Evolutionary conservation across 2,329 filamentous ascomycete genomes (phyloP), one percentile per base, ranked within the genome.

Genomic region (Trichoderma afroharzianum): DNA sequence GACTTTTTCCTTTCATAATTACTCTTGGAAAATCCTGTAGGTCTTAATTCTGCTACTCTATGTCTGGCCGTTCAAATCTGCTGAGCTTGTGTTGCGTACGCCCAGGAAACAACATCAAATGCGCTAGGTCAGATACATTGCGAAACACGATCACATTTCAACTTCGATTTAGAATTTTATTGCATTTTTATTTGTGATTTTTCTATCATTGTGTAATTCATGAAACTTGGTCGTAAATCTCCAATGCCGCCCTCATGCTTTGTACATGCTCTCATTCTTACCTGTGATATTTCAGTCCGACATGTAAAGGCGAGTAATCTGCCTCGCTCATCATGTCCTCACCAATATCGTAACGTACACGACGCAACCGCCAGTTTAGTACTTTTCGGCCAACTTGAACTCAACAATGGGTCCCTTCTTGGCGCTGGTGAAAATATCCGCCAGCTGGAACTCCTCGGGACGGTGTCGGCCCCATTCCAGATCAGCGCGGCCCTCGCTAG

Each of bases 371-470:
- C 14, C 15, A 14, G 43, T 8, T 72, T 66, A 75, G 39, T 72
- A 66, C 70, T 72, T 73, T 28, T 78, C 75, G 8, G 74, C 79
- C 74, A 75, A 79, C 63, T 80, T 77, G 76, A 91, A 91, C 81
- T 93, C 88, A 71, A 93, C 83, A 81, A 92, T 85, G 1, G 90
- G 89, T 0, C 92, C 92, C 76, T 92, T 86, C 83, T 93, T 94
- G 76, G 87, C 83, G 76, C 90, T 92, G 36, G 92, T 93, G 80
- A 94, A 94, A 21, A 88, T 91, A 78, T 94, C 92, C 66, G 86
- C 81, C 71, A 93, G 82, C 83, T 93, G 91, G 79, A 90, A 93
- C 83, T 94, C 92, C 1, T 77, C 82, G 21, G 77, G 78, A 61
- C 86, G 83, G 70, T 89, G 84, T 59, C 89, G 83, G 0, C 89